Base-by-base conservation (phyloP, 192 early-diverging fungal species). In the Backusella macrospora region DNA sequence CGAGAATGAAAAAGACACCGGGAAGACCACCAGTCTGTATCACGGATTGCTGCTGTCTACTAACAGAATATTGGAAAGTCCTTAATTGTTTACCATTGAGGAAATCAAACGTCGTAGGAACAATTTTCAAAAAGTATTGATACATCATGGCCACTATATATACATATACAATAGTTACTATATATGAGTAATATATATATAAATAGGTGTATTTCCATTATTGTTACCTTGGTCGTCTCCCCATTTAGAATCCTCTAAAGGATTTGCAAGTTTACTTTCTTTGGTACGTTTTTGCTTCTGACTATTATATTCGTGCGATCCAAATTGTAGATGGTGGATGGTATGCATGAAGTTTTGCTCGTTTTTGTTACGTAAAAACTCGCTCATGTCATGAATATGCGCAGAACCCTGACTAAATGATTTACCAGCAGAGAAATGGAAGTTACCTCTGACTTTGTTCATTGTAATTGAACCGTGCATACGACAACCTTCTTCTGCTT, bases 31-130 rank as follows among this genome's bases (percentile, higher is more conserved):
- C 73, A 42, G 14, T 29, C 26, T 68, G 52, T 8, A 43, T 14
- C 8, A 92, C 74, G 64, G 91, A 86, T 34, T 89, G 83, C 64
- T 93, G 89, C 79, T 94, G 92, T 80, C 96, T 94, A 8, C 96
- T 99, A 8, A 91, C 94, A 40, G 96, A 95, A 77, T 94, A 98
- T 83, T 99, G 96, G 82, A 97, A 98, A 3, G 96, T 95, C 73
- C 82, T 81, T 13, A 94, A 75, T 21, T 78, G 83, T 8, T 86
- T 78, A 64, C 89, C 88, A 76, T 93, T 92, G 62, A 91, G 73
- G 82, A 85, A 96, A 18, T 85, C 73, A 78, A 93, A 87, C 62
- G 92, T 84, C 0, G 96, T 98, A 49, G 92, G 90, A 9, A 99
- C 96, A 15, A 99, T 93, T 83, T 97, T 97, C 67, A 93, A 71